Conservation (phyloP, 352 stramenopile species). For the Phytopythium aichiense region DNA sequence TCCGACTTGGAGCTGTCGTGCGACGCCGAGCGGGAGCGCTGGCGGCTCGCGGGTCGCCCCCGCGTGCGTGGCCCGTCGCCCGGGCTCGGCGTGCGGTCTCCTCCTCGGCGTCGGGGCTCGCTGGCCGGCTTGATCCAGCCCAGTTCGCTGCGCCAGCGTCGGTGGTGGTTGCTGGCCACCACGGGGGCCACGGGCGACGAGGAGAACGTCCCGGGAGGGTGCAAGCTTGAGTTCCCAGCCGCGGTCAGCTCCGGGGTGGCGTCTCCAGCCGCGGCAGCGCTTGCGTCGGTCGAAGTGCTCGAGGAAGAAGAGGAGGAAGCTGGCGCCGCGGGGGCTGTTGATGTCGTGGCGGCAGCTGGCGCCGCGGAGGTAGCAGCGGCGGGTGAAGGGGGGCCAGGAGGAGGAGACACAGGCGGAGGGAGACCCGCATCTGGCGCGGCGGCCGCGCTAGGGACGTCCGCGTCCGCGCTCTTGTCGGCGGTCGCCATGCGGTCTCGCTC, state of each 20-base stretch:
- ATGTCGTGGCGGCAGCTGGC: no score
- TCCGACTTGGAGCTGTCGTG: slow-evolving; percentile 14
- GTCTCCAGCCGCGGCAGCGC: background rate
- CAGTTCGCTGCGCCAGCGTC: slow-evolving; percentile 15
- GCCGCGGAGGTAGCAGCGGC: background rate
- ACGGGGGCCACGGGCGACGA: slow-evolving; percentile 33
- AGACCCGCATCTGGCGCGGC: no score
- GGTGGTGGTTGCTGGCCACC: slow-evolving; percentile 20
- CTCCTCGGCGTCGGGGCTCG: slow-evolving; percentile 1
- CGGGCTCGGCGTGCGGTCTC: background rate
- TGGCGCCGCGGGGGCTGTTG: background rate
- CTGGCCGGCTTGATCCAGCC: slow-evolving; percentile 10
- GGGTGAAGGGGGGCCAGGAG: no score
- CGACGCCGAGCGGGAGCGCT: background rate
- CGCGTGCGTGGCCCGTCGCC: background rate
- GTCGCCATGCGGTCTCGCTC: background rate
- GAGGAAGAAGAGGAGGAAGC: background rate
- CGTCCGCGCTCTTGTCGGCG: slow-evolving; percentile 1
- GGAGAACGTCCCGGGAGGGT: slow-evolving; percentile 30
- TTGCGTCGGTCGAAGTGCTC: background rate
- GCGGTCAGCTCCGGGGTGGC: background rate
- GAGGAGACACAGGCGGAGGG: no score
- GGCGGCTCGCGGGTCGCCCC: background rate
- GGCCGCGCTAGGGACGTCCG: background rate
- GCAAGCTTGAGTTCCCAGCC: background rate